phyloP scores from a whole-genome alignment of 2,329 filamentous ascomycete genomes.

The Gnomoniopsis sp. region DNA sequence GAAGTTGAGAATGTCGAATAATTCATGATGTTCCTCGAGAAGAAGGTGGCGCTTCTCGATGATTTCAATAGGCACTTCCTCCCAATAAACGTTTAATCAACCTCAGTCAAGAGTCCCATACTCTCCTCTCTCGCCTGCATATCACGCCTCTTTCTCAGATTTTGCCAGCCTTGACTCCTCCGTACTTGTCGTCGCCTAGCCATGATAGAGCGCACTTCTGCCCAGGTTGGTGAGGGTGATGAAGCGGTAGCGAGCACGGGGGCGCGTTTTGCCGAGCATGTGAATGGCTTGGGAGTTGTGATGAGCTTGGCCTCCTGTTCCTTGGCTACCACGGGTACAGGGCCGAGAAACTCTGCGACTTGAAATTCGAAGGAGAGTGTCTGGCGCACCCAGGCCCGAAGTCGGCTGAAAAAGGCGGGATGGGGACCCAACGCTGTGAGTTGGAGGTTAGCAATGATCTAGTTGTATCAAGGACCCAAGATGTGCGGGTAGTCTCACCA shows the following conservation, averaged over 20 bases:
- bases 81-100: background rate
- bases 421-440: background rate
- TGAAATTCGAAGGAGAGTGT: background rate
- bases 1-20: background rate
- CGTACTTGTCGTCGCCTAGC: conserved; percentile 1
- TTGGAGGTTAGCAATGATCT: background rate
- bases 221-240: background rate
- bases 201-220: conserved; percentile 2
- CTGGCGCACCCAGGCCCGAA: conserved; percentile 5
- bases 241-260: background rate
- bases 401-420: conserved; percentile 3
- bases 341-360: conserved; percentile 8
- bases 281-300: conserved; percentile 3
- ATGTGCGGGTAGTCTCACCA: background rate
- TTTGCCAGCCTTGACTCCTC: conserved; percentile 7
- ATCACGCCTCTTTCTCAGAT: background rate
- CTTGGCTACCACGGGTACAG: background rate
- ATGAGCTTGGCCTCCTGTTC: conserved; percentile 1
- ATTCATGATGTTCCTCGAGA: background rate
- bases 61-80: background rate
- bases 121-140: background rate
- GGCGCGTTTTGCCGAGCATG: background rate
- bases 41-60: background rate
- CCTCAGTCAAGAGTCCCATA: background rate
- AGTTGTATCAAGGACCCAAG: background rate